A percentile compares a stretch with the other conserved stretches of the same genome.
phyloP scores from a whole-genome alignment of 2,329 filamentous ascomycete genomes.

The Raffaelea ambrosiae region DNA sequence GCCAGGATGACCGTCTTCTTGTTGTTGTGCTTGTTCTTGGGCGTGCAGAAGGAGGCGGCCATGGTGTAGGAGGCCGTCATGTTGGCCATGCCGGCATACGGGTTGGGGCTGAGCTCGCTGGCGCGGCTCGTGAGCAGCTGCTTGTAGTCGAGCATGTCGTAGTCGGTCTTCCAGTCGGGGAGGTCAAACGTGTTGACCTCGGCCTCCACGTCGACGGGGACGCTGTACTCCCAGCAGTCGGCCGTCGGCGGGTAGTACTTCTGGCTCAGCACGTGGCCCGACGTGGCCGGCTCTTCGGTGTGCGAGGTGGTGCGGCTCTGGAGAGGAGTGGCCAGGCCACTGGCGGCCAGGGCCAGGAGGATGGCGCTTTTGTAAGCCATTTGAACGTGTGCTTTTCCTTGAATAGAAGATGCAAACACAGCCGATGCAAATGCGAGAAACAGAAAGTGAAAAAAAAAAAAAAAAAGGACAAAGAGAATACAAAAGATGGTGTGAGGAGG shows the following conservation, averaged over 20 bases:
- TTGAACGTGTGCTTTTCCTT: no score
- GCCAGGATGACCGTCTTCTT: slow-evolving; percentile 1
- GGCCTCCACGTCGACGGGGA: neutral
- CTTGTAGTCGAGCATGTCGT: neutral
- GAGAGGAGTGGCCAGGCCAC: no score
- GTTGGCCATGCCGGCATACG: neutral
- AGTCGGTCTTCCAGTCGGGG: neutral
- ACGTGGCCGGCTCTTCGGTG: no score
- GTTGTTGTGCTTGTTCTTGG: neutral
- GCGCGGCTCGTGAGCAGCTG: neutral
- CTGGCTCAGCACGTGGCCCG: no score
- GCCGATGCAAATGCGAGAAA: no score
- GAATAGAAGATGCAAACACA: no score
- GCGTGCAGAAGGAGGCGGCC: slow-evolving; percentile 1
- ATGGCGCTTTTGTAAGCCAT: no score
- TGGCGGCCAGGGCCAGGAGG: no score
- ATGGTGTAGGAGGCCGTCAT: neutral
- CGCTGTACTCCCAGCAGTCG: neutral
- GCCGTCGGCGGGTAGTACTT: neutral
- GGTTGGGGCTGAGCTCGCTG: neutral
- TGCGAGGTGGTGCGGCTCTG: no score
- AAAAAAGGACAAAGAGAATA: no score
- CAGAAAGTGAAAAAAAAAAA: no score
- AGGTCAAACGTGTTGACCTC: neutral
- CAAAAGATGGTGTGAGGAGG: no score